A percentile compares a stretch with the other conserved stretches of the same genome.
Evolutionary conservation across 257 asterid species (phyloP).

Genomic region (Salvia miltiorrhiza): DNA sequence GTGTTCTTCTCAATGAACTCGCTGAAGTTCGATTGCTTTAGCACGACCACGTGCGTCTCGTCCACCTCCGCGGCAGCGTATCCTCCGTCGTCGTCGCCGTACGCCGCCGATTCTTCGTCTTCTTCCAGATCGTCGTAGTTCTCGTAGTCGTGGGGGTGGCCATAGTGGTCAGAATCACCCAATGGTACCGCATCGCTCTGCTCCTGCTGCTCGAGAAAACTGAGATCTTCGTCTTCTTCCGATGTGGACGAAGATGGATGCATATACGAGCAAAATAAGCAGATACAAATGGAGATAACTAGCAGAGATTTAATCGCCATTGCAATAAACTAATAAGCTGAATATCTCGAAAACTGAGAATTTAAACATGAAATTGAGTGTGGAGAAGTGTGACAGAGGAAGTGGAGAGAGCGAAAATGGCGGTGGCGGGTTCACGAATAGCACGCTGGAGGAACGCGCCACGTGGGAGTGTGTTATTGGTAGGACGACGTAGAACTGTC

Average conservation of each 20-base stretch:
- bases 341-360: background rate
- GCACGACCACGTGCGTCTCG: constrained; percentile 69
- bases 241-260: constrained; percentile 26
- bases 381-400: constrained; percentile 12
- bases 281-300: constrained; percentile 40
- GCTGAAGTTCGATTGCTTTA: constrained; percentile 62
- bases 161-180: constrained; percentile 27
- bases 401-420: constrained; percentile 31
- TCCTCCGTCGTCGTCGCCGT: constrained; percentile 44
- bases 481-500: background rate
- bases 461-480: constrained; percentile 23
- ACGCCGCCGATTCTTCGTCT: constrained; percentile 28
- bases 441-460: background rate
- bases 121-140: constrained; percentile 63
- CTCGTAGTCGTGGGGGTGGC: constrained; percentile 47
- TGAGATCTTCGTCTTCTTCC: constrained; percentile 77
- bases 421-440: constrained; percentile 26
- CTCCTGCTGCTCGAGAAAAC: constrained; percentile 62
- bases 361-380: background rate
- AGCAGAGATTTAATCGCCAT: constrained; percentile 39
- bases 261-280: constrained; percentile 34
- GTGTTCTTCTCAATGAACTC: constrained; percentile 56
- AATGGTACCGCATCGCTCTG: constrained; percentile 23
- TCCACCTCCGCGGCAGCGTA: constrained; percentile 46
- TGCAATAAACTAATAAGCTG: background rate